phyloP scores from a whole-genome alignment of 768 basidiomycete species.

The Podaxis sp. region DNA sequence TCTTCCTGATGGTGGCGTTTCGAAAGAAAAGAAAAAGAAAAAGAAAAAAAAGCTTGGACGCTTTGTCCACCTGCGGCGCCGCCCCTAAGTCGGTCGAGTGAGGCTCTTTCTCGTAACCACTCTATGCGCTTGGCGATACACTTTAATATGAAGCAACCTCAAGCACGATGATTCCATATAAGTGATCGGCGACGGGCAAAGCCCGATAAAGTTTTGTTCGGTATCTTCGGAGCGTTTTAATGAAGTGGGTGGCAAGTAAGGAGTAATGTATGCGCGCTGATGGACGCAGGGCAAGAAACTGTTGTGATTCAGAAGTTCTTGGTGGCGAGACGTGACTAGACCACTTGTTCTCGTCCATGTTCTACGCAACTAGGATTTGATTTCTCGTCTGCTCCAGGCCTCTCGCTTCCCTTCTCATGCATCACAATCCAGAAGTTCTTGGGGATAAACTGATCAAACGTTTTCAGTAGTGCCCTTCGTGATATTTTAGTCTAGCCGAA shows the following conservation, averaged over 20 bases:
- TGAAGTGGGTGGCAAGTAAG: neutral
- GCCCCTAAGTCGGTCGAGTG: neutral
- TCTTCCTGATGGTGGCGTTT: slow-evolving; percentile 10
- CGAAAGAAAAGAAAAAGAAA: neutral
- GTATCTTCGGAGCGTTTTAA: neutral
- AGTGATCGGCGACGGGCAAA: slow-evolving; percentile 2
- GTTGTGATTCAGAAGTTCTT: neutral
- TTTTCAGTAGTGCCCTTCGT: no score
- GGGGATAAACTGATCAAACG: no score
- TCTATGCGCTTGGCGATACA: neutral
- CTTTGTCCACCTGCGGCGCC: neutral
- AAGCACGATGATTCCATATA: neutral
- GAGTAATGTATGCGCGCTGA: neutral
- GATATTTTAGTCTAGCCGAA: no score
- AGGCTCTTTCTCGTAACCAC: neutral
- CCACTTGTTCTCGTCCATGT: no score
- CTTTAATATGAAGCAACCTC: neutral
- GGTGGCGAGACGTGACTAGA: neutral
- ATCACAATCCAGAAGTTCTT: no score
- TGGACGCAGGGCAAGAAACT: neutral
- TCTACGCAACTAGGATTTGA: no score
- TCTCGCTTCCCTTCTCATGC: no score
- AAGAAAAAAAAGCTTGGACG: no score
- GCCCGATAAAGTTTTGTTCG: neutral
- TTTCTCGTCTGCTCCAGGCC: no score